A percentile compares a stretch with the other conserved stretches of the same genome.
Evolutionary conservation across 257 asterid genomes (phyloP).

Genomic region (Rubia yunnanensis): DNA sequence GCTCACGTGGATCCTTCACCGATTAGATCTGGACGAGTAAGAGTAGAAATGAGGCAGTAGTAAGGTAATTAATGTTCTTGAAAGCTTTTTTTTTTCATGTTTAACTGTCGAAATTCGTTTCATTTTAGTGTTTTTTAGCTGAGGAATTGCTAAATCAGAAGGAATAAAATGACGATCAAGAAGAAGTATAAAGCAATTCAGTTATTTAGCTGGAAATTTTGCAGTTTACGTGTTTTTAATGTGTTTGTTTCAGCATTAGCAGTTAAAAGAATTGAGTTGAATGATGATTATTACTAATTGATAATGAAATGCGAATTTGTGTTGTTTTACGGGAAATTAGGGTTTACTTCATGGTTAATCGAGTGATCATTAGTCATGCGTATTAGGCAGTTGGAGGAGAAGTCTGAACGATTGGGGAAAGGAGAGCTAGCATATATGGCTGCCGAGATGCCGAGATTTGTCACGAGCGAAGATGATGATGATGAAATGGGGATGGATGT

Average conservation of each 20-base stretch:
- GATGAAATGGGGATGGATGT: conserved; percentile 95
- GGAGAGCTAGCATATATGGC: conserved; percentile 33
- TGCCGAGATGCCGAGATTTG: conserved; percentile 66
- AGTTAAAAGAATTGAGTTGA: neutral
- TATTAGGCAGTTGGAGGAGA: conserved; percentile 16
- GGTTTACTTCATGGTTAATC: neutral
- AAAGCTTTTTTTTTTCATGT: neutral
- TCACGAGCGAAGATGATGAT: conserved; percentile 73
- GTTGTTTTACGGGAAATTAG: neutral
- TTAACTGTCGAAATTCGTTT: neutral
- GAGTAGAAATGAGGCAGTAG: conserved; percentile 14
- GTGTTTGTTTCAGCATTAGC: neutral
- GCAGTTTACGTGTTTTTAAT: neutral
- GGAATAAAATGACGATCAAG: neutral
- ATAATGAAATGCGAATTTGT: neutral
- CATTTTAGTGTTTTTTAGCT: neutral
- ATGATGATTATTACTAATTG: neutral
- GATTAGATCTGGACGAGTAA: conserved; percentile 29
- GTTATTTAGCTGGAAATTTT: neutral
- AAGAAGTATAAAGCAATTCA: neutral
- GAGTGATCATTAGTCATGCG: neutral
- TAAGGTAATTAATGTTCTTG: conserved; percentile 18
- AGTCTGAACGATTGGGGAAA: conserved; percentile 13
- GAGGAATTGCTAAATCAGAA: neutral
- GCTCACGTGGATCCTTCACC: conserved; percentile 11